A percentile compares a stretch with the other conserved stretches of the same genome.
These are phyloP conservation scores for Clausena lansium DNA, from an alignment of 345 rosid genomes.

Conservation along the genomic window DNA sequence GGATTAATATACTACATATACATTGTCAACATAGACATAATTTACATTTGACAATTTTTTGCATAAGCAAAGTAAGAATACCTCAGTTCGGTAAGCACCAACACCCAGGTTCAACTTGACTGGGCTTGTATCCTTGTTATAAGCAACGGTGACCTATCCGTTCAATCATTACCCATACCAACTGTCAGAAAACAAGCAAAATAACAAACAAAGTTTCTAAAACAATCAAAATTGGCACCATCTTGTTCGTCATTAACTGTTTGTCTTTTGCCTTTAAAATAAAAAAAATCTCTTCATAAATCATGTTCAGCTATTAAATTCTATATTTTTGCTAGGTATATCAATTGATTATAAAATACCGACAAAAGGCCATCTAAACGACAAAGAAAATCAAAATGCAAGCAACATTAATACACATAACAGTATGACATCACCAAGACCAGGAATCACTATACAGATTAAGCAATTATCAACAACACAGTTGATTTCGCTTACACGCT, in stretches of 20 bases:
- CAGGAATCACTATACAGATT: not conserved
- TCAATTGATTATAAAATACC: too few relatives aligned
- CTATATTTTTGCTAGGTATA: not conserved
- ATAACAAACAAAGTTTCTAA: not conserved
- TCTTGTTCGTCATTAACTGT: not conserved
- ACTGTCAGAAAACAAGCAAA: not conserved
- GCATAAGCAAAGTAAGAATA: slow-evolving; percentile 12
- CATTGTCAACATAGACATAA: not conserved
- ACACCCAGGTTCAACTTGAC: slow-evolving; percentile 85
- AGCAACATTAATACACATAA: not conserved
- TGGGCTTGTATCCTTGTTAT: slow-evolving; percentile 89
- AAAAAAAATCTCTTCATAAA: not conserved
- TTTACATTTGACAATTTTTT: not conserved
- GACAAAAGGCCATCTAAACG: not conserved
- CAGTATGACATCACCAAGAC: not conserved
- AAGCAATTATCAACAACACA: not conserved
- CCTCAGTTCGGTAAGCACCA: slow-evolving; percentile 99
- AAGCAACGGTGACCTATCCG: slow-evolving; percentile 85
- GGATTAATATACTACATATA: not conserved
- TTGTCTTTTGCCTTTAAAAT: not conserved
- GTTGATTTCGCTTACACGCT: not conserved
- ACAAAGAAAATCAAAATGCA: not conserved
- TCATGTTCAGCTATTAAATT: too few relatives aligned
- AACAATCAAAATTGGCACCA: not conserved
- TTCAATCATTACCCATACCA: slow-evolving; percentile 11